Base-by-base conservation (phyloP, 306 rosid genomes). In the Rosa multiflora region DNA sequence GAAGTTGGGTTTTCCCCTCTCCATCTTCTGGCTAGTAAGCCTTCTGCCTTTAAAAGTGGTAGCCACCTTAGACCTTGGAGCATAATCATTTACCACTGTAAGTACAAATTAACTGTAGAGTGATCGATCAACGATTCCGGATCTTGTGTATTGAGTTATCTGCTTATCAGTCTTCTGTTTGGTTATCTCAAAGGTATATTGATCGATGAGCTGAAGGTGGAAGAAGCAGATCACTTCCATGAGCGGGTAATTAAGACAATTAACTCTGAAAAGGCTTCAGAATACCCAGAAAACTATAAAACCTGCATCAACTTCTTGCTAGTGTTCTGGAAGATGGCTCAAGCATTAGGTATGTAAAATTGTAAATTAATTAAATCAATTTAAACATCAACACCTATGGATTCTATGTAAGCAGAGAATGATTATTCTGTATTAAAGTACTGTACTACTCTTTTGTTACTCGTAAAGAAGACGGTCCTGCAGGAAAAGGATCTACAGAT, bases 11-110 rank as follows among this genome's bases (percentile, higher is more conserved):
- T n/a, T 8, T n/a, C 83, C 20, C 91, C 94, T 15, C 92, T 92
- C 35, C 94, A 91, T 83, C 20, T 80, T 55, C 83, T 91, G 10
- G 92, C 94, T 0, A 59, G 67, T 39, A 89, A 87, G 76, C 87
- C 94, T 67, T 78, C 85, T 14, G 84, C 86, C 52, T 90, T 92
- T 76, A 81, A 17, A 79, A 92, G 94, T 88, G 89, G 92, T 4
- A 39, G 83, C 59, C 85, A 76, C 52, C 76, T 88, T 39, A 84
- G 86, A 68, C 74, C 51, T 62, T 70, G 44, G 55, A 62, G 70
- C 47, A 63, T 1, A 5, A 13, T 85, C 69, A 59, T 87, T 83
- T 90, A 90, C 74, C 11, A 67, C 35, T 71, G 92, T 83, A 76
- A 74, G 86, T 76, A 26, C 8, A 10, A 6, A 6, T 32, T 32